Evolutionary conservation across 2,329 filamentous ascomycete genomes (phyloP).

Genomic region (Huntiella moniliformis): DNA sequence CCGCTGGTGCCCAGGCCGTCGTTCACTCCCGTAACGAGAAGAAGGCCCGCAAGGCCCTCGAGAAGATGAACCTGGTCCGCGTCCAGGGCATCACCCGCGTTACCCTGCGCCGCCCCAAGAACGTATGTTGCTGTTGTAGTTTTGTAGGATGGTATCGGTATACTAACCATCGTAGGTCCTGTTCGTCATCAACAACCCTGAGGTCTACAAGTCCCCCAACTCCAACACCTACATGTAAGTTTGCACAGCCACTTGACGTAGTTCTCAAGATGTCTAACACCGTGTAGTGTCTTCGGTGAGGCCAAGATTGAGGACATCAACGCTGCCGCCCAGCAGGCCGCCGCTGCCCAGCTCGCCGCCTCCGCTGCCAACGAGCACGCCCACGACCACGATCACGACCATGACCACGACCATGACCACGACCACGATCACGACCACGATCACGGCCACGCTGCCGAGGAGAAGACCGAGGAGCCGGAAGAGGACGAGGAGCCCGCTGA

Average conservation of each 20-base stretch:
- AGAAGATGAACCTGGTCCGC: slow-evolving; percentile 93
- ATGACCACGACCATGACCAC: slow-evolving; percentile 44
- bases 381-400: slow-evolving; percentile 53
- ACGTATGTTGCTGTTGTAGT: slow-evolving; percentile 45
- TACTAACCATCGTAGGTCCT: slow-evolving; percentile 51
- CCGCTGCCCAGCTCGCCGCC: slow-evolving; percentile 83
- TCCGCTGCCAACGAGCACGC: slow-evolving; percentile 49
- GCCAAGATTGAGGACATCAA: slow-evolving; percentile 99
- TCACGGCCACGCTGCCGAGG: slow-evolving; percentile 77
- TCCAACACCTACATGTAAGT: slow-evolving; percentile 99
- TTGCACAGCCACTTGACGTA: not conserved
- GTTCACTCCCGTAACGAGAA: slow-evolving; percentile 99
- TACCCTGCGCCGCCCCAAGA: slow-evolving; percentile 94
- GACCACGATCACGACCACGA: slow-evolving; percentile 49
- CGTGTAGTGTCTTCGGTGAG: slow-evolving; percentile 83
- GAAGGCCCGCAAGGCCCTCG: slow-evolving; percentile 98
- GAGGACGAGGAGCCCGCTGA: slow-evolving; percentile 94
- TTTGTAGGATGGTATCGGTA: not conserved
- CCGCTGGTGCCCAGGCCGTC: slow-evolving; percentile 71
- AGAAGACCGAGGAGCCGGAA: slow-evolving; percentile 66
- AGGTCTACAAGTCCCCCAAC: slow-evolving; percentile 97
- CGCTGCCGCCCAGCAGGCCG: slow-evolving; percentile 89
- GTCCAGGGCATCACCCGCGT: slow-evolving; percentile 96
- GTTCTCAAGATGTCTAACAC: not conserved
- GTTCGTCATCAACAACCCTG: slow-evolving; percentile 98